A percentile compares a stretch with the other conserved stretches of the same genome.
Evolutionary conservation across 768 basidiomycete genomes (phyloP).

Genomic region (Pseudohyphozyma bogoriensis): DNA sequence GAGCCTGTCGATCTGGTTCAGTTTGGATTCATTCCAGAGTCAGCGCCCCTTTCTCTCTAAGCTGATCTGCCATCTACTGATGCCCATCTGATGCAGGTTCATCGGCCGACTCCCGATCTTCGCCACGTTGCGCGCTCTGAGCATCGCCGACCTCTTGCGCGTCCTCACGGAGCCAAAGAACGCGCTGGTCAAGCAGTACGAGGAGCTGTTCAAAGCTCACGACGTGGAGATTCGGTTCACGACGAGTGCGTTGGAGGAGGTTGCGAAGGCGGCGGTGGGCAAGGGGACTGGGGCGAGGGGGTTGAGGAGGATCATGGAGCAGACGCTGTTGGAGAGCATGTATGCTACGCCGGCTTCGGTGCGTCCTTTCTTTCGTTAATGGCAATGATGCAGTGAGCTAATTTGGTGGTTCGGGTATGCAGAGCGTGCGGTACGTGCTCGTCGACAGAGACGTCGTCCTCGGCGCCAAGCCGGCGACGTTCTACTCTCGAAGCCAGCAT

Average conservation of each 20-base stretch:
- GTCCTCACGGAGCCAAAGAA: slow-evolving; percentile 88
- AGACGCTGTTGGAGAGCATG: slow-evolving; percentile 76
- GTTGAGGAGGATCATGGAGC: slow-evolving; percentile 80
- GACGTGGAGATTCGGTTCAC: slow-evolving; percentile 51
- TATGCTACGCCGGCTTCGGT: slow-evolving; percentile 48
- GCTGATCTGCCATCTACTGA: not conserved
- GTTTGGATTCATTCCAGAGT: slow-evolving; percentile 91
- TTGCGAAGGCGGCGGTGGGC: slow-evolving; percentile 65
- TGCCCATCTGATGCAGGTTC: slow-evolving; percentile 43
- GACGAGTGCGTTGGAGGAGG: slow-evolving; percentile 62
- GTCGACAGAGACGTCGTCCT: slow-evolving; percentile 11
- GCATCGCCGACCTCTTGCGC: slow-evolving; percentile 69
- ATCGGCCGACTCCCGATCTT: slow-evolving; percentile 87
- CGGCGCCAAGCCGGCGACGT: not conserved
- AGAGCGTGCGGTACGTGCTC: slow-evolving; percentile 16
- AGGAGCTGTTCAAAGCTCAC: slow-evolving; percentile 46
- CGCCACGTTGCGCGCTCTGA: slow-evolving; percentile 68
- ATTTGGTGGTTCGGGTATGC: not conserved
- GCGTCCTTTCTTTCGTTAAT: slow-evolving; percentile 1
- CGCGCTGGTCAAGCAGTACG: slow-evolving; percentile 81
- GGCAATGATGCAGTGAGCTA: not conserved
- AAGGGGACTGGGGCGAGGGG: slow-evolving; percentile 86
- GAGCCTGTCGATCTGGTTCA: slow-evolving; percentile 70
- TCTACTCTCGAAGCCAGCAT: slow-evolving; percentile 27
- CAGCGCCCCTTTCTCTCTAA: slow-evolving; percentile 3